These are phyloP conservation scores for Chaetoceros muelleri DNA, from an alignment of 108 stramenopile species.

Conservation along the genomic window DNA sequence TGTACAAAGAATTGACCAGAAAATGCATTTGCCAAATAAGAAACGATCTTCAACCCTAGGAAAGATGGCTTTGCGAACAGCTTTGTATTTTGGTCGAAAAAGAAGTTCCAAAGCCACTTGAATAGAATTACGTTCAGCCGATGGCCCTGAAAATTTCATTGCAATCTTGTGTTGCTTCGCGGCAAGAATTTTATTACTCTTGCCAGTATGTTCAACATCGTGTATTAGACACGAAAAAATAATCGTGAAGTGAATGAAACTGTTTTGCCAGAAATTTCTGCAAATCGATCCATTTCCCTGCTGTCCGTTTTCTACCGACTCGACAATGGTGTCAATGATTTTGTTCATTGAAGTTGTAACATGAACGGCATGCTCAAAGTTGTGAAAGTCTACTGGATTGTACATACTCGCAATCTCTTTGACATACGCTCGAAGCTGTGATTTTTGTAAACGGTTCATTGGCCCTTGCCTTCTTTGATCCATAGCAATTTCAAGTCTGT, in stretches of 20 bases:
- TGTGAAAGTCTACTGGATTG: constrained; percentile 44
- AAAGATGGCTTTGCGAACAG: constrained; percentile 13
- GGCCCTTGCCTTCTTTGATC: background rate
- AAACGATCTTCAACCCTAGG: constrained; percentile 3
- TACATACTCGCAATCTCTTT: constrained; percentile 22
- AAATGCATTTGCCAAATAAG: background rate
- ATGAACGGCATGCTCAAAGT: constrained; percentile 51
- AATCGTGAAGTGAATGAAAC: constrained; percentile 22
- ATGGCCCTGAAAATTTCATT: background rate
- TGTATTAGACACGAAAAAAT: constrained; percentile 35
- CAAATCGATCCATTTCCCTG: background rate
- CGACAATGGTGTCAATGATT: constrained; percentile 12
- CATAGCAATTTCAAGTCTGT: background rate
- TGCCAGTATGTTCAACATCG: constrained; percentile 34
- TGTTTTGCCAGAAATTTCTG: constrained; percentile 6
- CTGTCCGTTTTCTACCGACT: constrained; percentile 1
- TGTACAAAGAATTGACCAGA: constrained; percentile 12
- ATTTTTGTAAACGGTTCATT: constrained; percentile 2
- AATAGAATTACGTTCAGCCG: constrained; percentile 18
- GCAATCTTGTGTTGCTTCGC: constrained; percentile 2
- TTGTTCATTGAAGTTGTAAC: constrained; percentile 35
- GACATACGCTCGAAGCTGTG: constrained; percentile 20
- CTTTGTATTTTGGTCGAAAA: constrained; percentile 7
- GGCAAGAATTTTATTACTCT: constrained; percentile 18
- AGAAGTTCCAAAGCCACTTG: constrained; percentile 25